Evolutionary conservation across 352 stramenopile species (phyloP), one percentile per base, ranked within the genome.

Genomic region (Bremia lactucae): DNA sequence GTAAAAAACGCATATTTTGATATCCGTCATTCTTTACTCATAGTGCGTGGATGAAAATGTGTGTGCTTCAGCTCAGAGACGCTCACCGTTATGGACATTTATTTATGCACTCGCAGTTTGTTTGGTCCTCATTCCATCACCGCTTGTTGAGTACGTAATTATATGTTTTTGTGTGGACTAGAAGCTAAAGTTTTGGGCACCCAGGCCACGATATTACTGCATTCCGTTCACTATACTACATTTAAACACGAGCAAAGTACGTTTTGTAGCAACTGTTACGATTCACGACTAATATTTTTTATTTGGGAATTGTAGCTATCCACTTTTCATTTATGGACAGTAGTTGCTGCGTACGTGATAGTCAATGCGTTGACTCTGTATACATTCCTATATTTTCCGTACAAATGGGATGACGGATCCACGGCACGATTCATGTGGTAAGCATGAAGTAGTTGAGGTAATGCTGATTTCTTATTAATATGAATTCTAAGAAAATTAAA

Each of bases 371-470:
- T 58, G 20, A 91, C 79, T 26, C 24, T 89, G 42, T 86, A 83
- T 58, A 46, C 87, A 4, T 94, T 86, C 46, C 26, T 91, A 8
- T 68, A 69, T 38, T 60, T 54, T 8, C 72, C 82, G 0, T 94
- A 86, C 44, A 40, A 20, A 16, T 94, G 82, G 82, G 72, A 74
- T 6, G 80, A 94, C 46, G 82, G 78, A 28, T 72, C 72, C 0
- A 77, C 57, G 23, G 82, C 72, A 11, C 70, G 80, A 18, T 94
- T 94, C 55, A 92, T 94, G 79, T 94, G 82, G 82, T 94, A 58
- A 75, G 38, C 14, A 36, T 40, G n/a, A 13, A 2, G 3, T 33
- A 29, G 13, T 29, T 29, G 13, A 13, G 24, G 24, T 29, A 29
- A 11, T n/a, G 1, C 24, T 29, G 1, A 11, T 29, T 29, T 13